Conservation (phyloP, 2,329 filamentous ascomycete species). For the Amesomyces nigricolor region DNA sequence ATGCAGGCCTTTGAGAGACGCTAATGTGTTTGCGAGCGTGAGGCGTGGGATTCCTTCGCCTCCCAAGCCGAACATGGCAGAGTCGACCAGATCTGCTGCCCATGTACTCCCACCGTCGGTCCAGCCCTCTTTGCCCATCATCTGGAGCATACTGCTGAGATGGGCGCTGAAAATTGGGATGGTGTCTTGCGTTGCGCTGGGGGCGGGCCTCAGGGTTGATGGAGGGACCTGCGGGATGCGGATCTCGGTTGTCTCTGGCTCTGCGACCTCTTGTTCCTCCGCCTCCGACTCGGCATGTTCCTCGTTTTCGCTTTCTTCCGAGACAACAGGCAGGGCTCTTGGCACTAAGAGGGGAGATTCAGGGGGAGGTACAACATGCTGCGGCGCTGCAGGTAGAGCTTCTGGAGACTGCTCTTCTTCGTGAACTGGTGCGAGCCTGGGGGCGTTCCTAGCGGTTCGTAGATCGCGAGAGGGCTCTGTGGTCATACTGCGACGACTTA, state of each 20-base stretch:
- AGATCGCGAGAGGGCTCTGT: background rate
- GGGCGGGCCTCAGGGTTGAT: too few relatives aligned
- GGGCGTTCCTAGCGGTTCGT: background rate
- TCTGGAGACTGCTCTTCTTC: background rate
- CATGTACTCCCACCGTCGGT: constrained; percentile 6
- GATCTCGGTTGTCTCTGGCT: background rate
- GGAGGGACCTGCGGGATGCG: too few relatives aligned
- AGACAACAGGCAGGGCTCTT: too few relatives aligned
- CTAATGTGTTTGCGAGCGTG: background rate
- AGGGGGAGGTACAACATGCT: background rate
- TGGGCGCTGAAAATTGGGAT: constrained; percentile 1
- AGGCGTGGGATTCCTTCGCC: background rate
- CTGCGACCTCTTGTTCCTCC: background rate
- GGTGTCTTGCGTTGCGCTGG: background rate
- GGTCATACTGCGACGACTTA: background rate
- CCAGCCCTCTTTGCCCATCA: constrained; percentile 15
- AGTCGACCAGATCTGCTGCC: background rate
- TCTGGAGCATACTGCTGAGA: constrained; percentile 1
- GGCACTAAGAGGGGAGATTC: too few relatives aligned
- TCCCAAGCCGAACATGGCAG: background rate
- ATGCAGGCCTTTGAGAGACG: background rate
- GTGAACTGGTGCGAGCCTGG: background rate
- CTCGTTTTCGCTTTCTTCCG: background rate
- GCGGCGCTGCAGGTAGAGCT: background rate
- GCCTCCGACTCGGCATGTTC: background rate